A percentile compares a stretch with the other conserved stretches of the same genome.
Conservation (phyloP, 1,284 basidiomycete species). For the Vanrija pseudolonga region DNA sequence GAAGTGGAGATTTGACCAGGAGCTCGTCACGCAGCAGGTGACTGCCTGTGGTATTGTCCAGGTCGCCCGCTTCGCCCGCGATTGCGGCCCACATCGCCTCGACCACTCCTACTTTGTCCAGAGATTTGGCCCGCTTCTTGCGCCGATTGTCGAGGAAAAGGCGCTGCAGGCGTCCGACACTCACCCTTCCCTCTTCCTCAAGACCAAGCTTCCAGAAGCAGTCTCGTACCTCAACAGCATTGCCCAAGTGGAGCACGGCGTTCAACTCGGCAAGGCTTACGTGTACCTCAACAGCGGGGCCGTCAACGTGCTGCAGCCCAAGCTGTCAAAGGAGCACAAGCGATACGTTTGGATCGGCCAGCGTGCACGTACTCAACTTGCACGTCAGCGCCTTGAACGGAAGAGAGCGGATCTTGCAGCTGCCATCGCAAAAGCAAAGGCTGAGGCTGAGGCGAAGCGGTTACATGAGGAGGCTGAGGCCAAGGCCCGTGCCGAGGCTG, state of each 20-base stretch:
- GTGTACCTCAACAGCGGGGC: constrained; percentile 14
- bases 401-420: not conserved
- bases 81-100: constrained; percentile 13
- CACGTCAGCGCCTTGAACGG: not conserved
- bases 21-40: constrained; percentile 12
- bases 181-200: constrained; percentile 2
- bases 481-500: constrained; percentile 1
- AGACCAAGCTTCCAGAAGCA: constrained; percentile 4
- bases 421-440: not conserved
- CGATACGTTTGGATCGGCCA: too few relatives aligned
- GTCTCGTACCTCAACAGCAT: constrained; percentile 8
- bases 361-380: constrained; percentile 1
- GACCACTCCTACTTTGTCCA: constrained; percentile 9
- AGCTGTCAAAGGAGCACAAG: not conserved
- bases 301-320: constrained; percentile 9
- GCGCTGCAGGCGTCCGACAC: too few relatives aligned
- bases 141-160: too few relatives aligned
- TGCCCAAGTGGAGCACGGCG: constrained; percentile 12
- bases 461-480: not conserved
- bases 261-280: constrained; percentile 14
- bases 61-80: constrained; percentile 17
- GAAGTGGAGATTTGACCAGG: constrained; percentile 9
- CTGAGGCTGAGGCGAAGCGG: not conserved
- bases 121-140: too few relatives aligned
- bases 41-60: constrained; percentile 15